Percentiles rank a stretch among this genome's conserved stretches.
Conservation (phyloP, 2,329 filamentous ascomycete species). For the Claviceps paspali region DNA sequence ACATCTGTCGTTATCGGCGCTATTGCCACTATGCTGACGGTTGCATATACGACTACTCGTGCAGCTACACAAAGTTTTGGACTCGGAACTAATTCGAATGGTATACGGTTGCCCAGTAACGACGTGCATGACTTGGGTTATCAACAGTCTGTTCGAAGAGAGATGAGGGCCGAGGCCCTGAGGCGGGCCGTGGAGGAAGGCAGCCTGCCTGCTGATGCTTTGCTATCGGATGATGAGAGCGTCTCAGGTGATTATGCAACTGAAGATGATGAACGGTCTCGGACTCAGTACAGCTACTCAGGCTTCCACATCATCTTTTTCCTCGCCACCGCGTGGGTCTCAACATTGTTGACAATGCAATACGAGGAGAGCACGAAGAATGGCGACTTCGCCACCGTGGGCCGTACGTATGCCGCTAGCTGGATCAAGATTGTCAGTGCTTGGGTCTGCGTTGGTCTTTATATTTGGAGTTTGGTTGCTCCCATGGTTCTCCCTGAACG, state of each 20-base stretch:
- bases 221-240: slow-evolving; percentile 59
- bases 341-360: slow-evolving; percentile 69
- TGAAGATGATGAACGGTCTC: slow-evolving; percentile 76
- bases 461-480: slow-evolving; percentile 82
- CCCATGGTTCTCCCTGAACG: slow-evolving; percentile 74
- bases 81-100: slow-evolving; percentile 38
- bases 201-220: slow-evolving; percentile 75
- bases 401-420: slow-evolving; percentile 88
- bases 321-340: slow-evolving; percentile 89
- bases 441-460: slow-evolving; percentile 92
- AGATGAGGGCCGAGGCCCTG: slow-evolving; percentile 86
- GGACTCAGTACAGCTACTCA: slow-evolving; percentile 91
- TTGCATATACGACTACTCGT: slow-evolving; percentile 93
- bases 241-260: slow-evolving; percentile 45
- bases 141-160: slow-evolving; percentile 69
- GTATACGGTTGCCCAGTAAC: slow-evolving; percentile 47
- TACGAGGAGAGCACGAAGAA: slow-evolving; percentile 47
- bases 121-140: slow-evolving; percentile 83
- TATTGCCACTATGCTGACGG: slow-evolving; percentile 89
- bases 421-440: slow-evolving; percentile 99
- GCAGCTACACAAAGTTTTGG: slow-evolving; percentile 84
- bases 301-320: slow-evolving; percentile 98
- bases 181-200: slow-evolving; percentile 86
- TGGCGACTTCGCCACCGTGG: slow-evolving; percentile 78
- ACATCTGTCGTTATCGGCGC: slow-evolving; percentile 87